A percentile compares a stretch with the other conserved stretches of the same genome.
Evolutionary conservation across 148 eudicot genomes (phyloP).

Genomic region (Chenopodium suecicum): DNA sequence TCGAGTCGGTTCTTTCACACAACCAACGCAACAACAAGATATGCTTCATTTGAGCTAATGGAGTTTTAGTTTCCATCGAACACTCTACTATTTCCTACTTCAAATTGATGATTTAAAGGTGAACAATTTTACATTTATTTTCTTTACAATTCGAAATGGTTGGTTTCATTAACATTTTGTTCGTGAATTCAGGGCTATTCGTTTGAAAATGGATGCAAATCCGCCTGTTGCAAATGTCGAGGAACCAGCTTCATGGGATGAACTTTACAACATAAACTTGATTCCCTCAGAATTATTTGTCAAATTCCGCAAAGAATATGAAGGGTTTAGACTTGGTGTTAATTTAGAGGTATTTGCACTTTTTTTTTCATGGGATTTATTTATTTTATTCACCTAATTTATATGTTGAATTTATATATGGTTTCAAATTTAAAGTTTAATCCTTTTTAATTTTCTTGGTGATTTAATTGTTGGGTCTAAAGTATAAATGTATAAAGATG

Average conservation of each 20-base stretch:
- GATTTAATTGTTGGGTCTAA: not conserved
- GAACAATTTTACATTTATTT: not conserved
- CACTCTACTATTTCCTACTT: not conserved
- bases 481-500: not conserved
- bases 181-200: not conserved
- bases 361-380: too few relatives aligned
- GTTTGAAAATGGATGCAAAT: constrained; percentile 46
- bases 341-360: constrained; percentile 64
- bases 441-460: not conserved
- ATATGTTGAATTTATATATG: not conserved
- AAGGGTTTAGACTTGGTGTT: constrained; percentile 68
- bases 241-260: constrained; percentile 78
- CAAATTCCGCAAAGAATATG: constrained; percentile 70
- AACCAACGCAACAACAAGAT: not conserved
- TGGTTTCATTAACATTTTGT: not conserved
- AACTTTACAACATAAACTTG: constrained; percentile 61
- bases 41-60: not conserved
- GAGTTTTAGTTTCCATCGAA: not conserved
- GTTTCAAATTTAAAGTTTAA: not conserved
- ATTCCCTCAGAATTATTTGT: constrained; percentile 75
- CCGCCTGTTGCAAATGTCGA: constrained; percentile 31
- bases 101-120: not conserved
- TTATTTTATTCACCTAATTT: not conserved
- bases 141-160: not conserved
- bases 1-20: not conserved